Percentiles rank a stretch among this genome's conserved stretches.
Conservation (phyloP, 2,329 filamentous ascomycete genomes). For the Fusarium annulatum region DNA sequence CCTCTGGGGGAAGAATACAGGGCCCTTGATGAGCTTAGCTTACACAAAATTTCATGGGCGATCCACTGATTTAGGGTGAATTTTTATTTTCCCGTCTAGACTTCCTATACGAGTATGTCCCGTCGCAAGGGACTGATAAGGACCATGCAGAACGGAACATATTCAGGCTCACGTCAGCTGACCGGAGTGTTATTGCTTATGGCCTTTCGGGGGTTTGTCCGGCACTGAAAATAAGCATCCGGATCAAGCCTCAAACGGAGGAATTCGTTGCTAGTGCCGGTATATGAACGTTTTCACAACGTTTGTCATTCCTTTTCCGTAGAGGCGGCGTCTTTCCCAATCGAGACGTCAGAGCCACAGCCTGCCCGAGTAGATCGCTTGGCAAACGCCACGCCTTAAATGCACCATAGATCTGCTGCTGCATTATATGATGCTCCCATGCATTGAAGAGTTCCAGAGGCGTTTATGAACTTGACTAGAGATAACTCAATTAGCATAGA, state of each 20-base stretch:
- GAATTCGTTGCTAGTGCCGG: background rate
- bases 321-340: background rate
- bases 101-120: background rate
- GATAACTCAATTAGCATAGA: background rate
- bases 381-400: background rate
- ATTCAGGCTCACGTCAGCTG: background rate
- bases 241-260: background rate
- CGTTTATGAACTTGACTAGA: rapidly evolving
- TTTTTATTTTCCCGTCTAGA: background rate
- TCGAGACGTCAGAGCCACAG: background rate
- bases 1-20: background rate
- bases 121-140: background rate
- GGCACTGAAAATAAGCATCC: background rate
- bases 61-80: background rate
- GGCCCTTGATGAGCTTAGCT: background rate
- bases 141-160: background rate
- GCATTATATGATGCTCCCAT: background rate
- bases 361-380: too few species aligned
- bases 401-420: background rate
- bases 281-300: background rate
- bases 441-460: background rate
- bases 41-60: background rate
- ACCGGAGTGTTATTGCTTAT: background rate
- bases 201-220: background rate
- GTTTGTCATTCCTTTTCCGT: background rate